Evolutionary conservation across 2,329 filamentous ascomycete species (phyloP).

Genomic region (Nemania bipapillata): DNA sequence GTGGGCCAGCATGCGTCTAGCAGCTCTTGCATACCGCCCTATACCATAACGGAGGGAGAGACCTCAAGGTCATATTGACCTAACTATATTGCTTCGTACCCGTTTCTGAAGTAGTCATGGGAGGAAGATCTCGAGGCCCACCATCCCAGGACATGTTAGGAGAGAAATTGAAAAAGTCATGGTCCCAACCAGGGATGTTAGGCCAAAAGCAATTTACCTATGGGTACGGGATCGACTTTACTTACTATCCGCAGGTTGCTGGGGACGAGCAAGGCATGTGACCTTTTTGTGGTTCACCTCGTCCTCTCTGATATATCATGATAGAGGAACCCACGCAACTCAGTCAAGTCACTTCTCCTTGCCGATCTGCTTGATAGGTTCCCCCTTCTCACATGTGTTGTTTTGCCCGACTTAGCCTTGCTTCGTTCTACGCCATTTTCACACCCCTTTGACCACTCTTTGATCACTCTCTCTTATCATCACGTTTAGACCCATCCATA

Average conservation of each 20-base stretch:
- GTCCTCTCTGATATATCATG: constrained; percentile 33
- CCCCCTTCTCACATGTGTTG: constrained; percentile 32
- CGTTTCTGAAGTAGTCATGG: constrained; percentile 31
- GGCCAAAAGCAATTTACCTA: constrained; percentile 42
- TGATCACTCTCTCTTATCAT: constrained; percentile 30
- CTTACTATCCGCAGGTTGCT: constrained; percentile 33
- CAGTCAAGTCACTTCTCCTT: constrained; percentile 13
- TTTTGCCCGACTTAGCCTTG: constrained; percentile 19
- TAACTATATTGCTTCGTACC: constrained; percentile 32
- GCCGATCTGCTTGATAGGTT: constrained; percentile 24
- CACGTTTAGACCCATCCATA: constrained; percentile 44
- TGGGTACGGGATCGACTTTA: constrained; percentile 27
- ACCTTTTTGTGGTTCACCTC: constrained; percentile 28
- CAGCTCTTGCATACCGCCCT: constrained; percentile 37
- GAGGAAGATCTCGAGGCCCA: constrained; percentile 35
- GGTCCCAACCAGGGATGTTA: constrained; percentile 34
- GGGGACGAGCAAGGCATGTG: constrained; percentile 35
- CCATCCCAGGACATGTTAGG: constrained; percentile 29
- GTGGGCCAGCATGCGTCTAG: constrained; percentile 41
- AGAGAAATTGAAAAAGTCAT: constrained; percentile 23
- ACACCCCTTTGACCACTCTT: constrained; percentile 28
- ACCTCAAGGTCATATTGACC: constrained; percentile 32
- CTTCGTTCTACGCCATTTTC: constrained; percentile 19
- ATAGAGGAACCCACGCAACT: constrained; percentile 29
- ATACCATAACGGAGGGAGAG: constrained; percentile 32